phyloP scores from a whole-genome alignment of 805 yeast genomes.

The Candida namnaoensis region DNA sequence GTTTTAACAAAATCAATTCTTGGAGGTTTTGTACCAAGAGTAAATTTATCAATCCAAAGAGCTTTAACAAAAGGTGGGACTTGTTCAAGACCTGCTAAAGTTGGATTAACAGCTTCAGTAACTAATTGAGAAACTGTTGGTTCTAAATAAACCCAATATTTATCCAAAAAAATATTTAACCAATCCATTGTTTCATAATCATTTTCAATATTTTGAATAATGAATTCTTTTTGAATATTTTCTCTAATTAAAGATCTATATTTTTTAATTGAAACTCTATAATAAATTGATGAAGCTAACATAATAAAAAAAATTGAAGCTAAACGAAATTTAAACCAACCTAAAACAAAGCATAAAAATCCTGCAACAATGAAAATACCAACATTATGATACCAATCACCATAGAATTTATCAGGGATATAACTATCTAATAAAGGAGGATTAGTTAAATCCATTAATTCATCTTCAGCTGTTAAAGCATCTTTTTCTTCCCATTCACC shows the following conservation, averaged over 20 bases:
- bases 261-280: slow-evolving; percentile 76
- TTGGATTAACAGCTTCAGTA: slow-evolving; percentile 77
- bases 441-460: slow-evolving; percentile 58
- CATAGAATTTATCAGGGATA: slow-evolving; percentile 69
- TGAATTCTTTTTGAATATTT: slow-evolving; percentile 77
- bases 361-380: slow-evolving; percentile 63
- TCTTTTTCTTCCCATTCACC: slow-evolving; percentile 79
- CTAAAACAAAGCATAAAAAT: slow-evolving; percentile 67
- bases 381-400: slow-evolving; percentile 96
- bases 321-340: slow-evolving; percentile 65
- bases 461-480: slow-evolving; percentile 56
- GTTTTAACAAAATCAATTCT: slow-evolving; percentile 87
- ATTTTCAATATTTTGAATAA: slow-evolving; percentile 71
- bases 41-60: slow-evolving; percentile 80
- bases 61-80: slow-evolving; percentile 78
- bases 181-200: slow-evolving; percentile 95
- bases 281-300: slow-evolving; percentile 53
- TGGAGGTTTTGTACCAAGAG: slow-evolving; percentile 94
- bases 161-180: slow-evolving; percentile 82
- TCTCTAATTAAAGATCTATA: slow-evolving; percentile 71
- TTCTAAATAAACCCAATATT: slow-evolving; percentile 87
- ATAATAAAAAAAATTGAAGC: slow-evolving; percentile 77
- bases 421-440: slow-evolving; percentile 71
- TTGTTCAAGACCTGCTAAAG: slow-evolving; percentile 63
- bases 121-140: slow-evolving; percentile 85